Conservation (phyloP, 2,329 filamentous ascomycete species). For the Ceratocystis lukuohia region DNA sequence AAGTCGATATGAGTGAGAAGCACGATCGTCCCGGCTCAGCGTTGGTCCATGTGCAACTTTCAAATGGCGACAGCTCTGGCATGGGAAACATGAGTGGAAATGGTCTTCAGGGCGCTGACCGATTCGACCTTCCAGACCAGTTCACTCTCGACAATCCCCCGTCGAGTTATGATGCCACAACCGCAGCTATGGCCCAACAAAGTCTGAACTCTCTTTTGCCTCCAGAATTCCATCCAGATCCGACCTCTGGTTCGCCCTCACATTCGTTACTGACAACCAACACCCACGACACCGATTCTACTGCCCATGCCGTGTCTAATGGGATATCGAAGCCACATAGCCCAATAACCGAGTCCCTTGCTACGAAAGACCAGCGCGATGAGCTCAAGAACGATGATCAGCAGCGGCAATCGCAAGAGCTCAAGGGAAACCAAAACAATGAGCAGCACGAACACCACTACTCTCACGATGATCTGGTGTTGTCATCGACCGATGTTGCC, state of each 20-base stretch:
- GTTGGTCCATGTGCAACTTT: conserved; percentile 27
- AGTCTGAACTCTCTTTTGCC: conserved; percentile 14
- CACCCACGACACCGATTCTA: conserved; percentile 10
- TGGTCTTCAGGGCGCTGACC: conserved; percentile 24
- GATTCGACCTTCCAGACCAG: conserved; percentile 45
- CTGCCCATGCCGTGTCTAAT: background rate
- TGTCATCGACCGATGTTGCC: conserved; percentile 8
- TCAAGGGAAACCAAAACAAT: background rate
- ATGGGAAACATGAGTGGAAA: conserved; percentile 12
- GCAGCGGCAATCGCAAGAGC: background rate
- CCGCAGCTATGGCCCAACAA: conserved; percentile 17
- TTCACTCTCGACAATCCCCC: conserved; percentile 45
- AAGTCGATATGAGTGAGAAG: conserved; percentile 55
- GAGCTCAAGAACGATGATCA: background rate
- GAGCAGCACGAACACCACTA: conserved; percentile 1
- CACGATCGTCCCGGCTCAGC: conserved; percentile 29
- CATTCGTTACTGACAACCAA: conserved; percentile 1
- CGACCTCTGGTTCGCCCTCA: conserved; percentile 3
- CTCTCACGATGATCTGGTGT: conserved; percentile 8
- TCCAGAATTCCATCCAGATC: conserved; percentile 11
- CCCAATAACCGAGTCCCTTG: conserved; percentile 1
- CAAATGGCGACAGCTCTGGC: conserved; percentile 4
- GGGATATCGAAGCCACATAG: background rate
- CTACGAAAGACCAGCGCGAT: background rate
- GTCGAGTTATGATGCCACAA: conserved; percentile 33